Percentiles rank a stretch among this genome's conserved stretches.
These are phyloP conservation scores for Globisporangium sylvaticum DNA, from an alignment of 352 stramenopile genomes.

Conservation along the genomic window DNA sequence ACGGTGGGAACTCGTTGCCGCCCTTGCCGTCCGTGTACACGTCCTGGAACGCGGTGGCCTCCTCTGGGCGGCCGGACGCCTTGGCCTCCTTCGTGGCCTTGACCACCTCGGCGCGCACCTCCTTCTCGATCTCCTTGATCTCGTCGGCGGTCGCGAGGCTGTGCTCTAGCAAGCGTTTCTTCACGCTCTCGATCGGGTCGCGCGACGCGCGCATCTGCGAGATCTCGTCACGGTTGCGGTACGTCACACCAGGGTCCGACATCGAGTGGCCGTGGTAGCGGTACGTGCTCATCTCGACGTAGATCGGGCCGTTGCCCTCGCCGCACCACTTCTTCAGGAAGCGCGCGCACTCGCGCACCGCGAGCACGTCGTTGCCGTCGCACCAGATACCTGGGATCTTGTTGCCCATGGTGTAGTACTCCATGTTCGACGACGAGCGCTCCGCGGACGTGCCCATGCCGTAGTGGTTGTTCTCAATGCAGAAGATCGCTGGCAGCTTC, in stretches of 20 bases:
- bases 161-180: constrained; percentile 96
- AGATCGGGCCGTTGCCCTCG: constrained; percentile 98
- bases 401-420: constrained; percentile 99
- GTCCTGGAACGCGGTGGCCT: constrained; percentile 64
- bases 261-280: constrained; percentile 99
- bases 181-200: constrained; percentile 98
- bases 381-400: constrained; percentile 99
- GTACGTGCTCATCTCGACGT: constrained; percentile 99
- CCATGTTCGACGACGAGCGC: constrained; percentile 94
- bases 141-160: constrained; percentile 94
- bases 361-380: constrained; percentile 99
- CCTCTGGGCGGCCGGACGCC: constrained; percentile 47
- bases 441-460: constrained; percentile 99
- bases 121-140: constrained; percentile 99
- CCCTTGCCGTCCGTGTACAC: constrained; percentile 90
- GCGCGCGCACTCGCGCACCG: constrained; percentile 94
- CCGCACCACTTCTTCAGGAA: constrained; percentile 96
- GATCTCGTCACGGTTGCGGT: constrained; percentile 99
- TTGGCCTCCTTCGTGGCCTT: constrained; percentile 93
- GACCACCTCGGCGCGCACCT: constrained; percentile 97
- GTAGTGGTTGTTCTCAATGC: constrained; percentile 99
- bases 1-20: constrained; percentile 90
- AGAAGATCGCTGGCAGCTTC: constrained; percentile 99
- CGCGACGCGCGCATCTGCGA: constrained; percentile 96
- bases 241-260: constrained; percentile 99